These are phyloP conservation scores for Neoboletus magnificus DNA, from an alignment of 768 basidiomycete genomes.

Conservation along the genomic window DNA sequence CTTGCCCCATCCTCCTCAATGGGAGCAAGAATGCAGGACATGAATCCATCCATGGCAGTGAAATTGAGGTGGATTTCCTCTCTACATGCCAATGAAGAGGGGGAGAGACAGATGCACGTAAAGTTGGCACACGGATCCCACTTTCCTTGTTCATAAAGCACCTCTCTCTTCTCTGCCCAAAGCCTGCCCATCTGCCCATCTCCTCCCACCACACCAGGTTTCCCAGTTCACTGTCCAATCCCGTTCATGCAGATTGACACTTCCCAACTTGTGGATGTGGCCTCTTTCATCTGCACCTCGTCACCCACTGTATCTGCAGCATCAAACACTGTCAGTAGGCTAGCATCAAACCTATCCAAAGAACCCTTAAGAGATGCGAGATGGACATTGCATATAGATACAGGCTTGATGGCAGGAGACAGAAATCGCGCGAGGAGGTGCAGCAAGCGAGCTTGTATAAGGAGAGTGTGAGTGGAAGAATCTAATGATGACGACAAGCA, in stretches of 20 bases:
- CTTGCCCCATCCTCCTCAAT: constrained; percentile 73
- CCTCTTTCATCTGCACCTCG: constrained; percentile 75
- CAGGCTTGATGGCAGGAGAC: no score
- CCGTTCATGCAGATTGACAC: constrained; percentile 55
- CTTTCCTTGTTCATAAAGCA: constrained; percentile 81
- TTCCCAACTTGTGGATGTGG: constrained; percentile 83
- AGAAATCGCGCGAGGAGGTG: no score
- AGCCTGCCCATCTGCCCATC: constrained; percentile 94
- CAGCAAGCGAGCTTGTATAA: no score
- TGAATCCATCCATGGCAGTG: constrained; percentile 91
- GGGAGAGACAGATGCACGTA: constrained; percentile 44
- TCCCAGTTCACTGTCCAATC: constrained; percentile 14
- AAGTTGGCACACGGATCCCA: constrained; percentile 85
- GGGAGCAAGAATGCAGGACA: constrained; percentile 60
- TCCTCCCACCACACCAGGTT: neutral
- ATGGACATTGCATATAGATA: no score
- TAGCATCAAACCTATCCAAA: constrained; percentile 86
- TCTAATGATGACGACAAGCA: no score
- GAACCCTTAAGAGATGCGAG: constrained; percentile 75
- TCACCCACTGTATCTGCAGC: constrained; percentile 71
- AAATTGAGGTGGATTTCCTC: constrained; percentile 70
- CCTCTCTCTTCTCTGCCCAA: constrained; percentile 93
- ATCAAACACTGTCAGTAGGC: constrained; percentile 85
- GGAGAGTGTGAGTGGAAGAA: no score
- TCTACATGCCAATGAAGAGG: constrained; percentile 28